Evolutionary conservation across 805 yeast genomes (phyloP), one percentile per base, ranked within the genome.

Genomic region (Saturnispora silvae): DNA sequence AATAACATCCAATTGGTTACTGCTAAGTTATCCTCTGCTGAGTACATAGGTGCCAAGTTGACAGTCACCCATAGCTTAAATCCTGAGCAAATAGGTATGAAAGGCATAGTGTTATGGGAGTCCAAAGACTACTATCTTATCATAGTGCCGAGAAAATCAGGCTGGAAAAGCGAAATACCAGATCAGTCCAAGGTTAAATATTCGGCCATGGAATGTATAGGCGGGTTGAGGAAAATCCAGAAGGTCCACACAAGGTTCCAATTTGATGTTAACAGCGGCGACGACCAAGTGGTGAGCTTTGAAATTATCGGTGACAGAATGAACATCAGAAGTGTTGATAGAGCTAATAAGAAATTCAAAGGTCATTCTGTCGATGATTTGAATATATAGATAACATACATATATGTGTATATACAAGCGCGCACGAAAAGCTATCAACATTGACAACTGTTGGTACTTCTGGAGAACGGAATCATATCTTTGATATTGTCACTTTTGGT

Each of bases 401-500:
- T 6, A 29, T 4, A 29, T 18, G 6, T 17, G 19, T 32, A 32
- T 22, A 27, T 32, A 33, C 31, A 26, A 15, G 20, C 4, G n/a
- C n/a, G n/a, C n/a, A 31, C 16, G 6, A 8, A 10, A 22, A 22
- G 24, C 10, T 22, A 22, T 22, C 24, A 70, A 43, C 77, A 71
- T 3, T 56, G 56, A 45, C 77, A 70, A 40, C 61, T 68, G 14
- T 67, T 59, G 17, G 76, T 78, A 33, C 80, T 73, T 46, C 98
- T 64, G 2, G 95, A 87, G 54, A 89, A 87, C 2, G 95, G 84
- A 17, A 83, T 77, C 7, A 82, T 81, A 49, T 92, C 99, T 47
- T 82, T 70, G 30, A 92, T 74, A 52, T 87, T 92, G 22, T 79
- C 87, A 15, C 79, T 65, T 3, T 77, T 85, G 6, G 77, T 67